Evolutionary conservation across 805 yeast species (phyloP), one percentile per base, ranked within the genome.

Genomic region (Kuraishia cidri): DNA sequence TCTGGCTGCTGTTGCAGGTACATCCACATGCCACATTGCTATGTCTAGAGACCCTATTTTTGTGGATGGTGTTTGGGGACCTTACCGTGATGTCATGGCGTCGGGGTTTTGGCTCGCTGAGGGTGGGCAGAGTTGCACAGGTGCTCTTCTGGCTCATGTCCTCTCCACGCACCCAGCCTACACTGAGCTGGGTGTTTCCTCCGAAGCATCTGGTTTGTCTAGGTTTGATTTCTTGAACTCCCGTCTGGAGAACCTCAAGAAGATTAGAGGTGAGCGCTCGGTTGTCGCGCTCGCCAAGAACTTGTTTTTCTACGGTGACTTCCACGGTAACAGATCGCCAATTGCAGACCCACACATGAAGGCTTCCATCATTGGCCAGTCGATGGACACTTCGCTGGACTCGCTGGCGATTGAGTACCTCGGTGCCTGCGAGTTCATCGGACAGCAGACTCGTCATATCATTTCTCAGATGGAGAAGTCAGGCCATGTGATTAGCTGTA

Each of bases 121-220:
- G 60, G 98, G 98, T 51, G 98, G 98, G n/a, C 98, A 92, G 57
- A 80, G 94, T 11, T 83, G 95, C 52, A 92, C 98, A 2, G 98
- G 98, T 45, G 96, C 94, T 20, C 69, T 92, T 25, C 67, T 92
- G 41, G 90, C 92, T 2, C 94, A 85, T 55, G 90, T 90, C 11
- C 58, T 92, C 39, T 68, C 84, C 9, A 79, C 84, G 7, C 97
- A 92, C 52, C 96, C 97, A 0, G 94, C 97, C 0, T 76, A 77
- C 44, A 62, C 74, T 2, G 86, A 84, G 48, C 67, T 90, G 34
- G 70, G 75, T 10, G 70, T 67, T 38, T 58, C 73, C 23, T 76
- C 95, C 0, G 83, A 75, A 42, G 73, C 77, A 14, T 72, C 85
- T 1, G 74, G 74, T 34, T 60, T 77, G 22, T 80, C 90, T 27